A percentile compares a stretch with the other conserved stretches of the same genome.
Evolutionary conservation across 345 rosid genomes (phyloP).

Genomic region (Boechera divaricarpa): DNA sequence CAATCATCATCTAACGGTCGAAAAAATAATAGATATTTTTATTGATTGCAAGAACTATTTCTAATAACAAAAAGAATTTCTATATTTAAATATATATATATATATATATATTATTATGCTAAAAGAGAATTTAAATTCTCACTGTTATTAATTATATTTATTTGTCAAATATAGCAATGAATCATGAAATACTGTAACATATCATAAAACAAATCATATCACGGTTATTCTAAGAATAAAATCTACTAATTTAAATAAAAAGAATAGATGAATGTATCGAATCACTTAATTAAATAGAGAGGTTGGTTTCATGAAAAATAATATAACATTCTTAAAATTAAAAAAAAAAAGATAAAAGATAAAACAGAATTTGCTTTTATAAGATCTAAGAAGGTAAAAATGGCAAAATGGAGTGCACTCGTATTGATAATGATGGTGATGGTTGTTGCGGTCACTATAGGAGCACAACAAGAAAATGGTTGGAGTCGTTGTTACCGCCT

Average conservation of each 20-base stretch:
- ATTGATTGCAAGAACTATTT: neutral
- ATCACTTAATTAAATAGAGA: neutral
- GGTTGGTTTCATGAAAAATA: neutral
- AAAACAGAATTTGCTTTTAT: neutral
- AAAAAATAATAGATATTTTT: no score
- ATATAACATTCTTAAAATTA: neutral
- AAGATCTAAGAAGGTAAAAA: neutral
- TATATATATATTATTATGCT: neutral
- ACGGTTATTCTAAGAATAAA: neutral
- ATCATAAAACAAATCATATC: neutral
- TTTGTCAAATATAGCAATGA: neutral
- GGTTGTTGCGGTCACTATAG: neutral
- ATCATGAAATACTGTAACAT: neutral
- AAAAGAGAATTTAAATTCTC: neutral
- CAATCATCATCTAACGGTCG: no score
- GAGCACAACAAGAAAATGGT: neutral
- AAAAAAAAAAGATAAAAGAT: neutral
- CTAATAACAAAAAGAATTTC: neutral
- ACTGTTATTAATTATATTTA: no score
- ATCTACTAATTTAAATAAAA: neutral
- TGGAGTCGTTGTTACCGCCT: neutral
- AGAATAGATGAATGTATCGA: neutral
- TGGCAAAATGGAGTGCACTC: neutral
- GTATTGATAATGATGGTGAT: neutral
- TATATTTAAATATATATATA: neutral